Evolutionary conservation across 2,329 filamentous ascomycete species (phyloP).

Genomic region (Thielaviopsis populi): DNA sequence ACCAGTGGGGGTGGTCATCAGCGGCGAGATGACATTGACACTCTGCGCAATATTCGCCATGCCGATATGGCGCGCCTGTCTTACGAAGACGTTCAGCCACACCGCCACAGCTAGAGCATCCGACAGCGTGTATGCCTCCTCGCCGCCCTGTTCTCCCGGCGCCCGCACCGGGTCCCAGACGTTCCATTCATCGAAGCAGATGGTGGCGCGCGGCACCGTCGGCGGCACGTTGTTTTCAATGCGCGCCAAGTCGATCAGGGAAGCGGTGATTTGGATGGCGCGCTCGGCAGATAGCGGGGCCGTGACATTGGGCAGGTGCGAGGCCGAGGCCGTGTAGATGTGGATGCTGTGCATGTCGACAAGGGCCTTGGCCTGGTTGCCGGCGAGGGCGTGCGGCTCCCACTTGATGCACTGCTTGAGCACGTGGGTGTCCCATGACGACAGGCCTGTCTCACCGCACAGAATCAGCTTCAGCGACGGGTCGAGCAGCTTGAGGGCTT

Average conservation of each 20-base stretch:
- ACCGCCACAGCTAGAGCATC: constrained; percentile 61
- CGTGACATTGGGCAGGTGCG: constrained; percentile 29
- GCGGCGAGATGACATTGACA: constrained; percentile 62
- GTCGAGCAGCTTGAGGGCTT: constrained; percentile 56
- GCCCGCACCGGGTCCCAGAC: constrained; percentile 63
- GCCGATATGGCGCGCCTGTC: constrained; percentile 53
- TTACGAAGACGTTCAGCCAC: constrained; percentile 63
- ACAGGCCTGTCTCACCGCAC: constrained; percentile 55
- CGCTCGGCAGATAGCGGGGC: constrained; percentile 57
- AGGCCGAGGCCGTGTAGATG: constrained; percentile 51
- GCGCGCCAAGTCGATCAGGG: constrained; percentile 56
- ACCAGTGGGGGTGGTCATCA: constrained; percentile 54
- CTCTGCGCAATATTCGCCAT: constrained; percentile 70
- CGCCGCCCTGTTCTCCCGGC: constrained; percentile 54
- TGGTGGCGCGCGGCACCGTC: constrained; percentile 46
- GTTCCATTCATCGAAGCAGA: constrained; percentile 80
- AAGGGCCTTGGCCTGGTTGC: constrained; percentile 27
- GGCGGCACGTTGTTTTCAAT: constrained; percentile 50
- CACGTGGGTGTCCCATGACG: constrained; percentile 58
- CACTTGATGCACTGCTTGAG: constrained; percentile 49
- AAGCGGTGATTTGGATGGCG: constrained; percentile 53
- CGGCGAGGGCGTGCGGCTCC: constrained; percentile 24
- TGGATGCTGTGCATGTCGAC: constrained; percentile 75
- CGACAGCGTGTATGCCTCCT: constrained; percentile 58
- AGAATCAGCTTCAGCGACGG: constrained; percentile 55